Evolutionary conservation across 306 rosid species (phyloP).

Genomic region (Citrullus amarus): DNA sequence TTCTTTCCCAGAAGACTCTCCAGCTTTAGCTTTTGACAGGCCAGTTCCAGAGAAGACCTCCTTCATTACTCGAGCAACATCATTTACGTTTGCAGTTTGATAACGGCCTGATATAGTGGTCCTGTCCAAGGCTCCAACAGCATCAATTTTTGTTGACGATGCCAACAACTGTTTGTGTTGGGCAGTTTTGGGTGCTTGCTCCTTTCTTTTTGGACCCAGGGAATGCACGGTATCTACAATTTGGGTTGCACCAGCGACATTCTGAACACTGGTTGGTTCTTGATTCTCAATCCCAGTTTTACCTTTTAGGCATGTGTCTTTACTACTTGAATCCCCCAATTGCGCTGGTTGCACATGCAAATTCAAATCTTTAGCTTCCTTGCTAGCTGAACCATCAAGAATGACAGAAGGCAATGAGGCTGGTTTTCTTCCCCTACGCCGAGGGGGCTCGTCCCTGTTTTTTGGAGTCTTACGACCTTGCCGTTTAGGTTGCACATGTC

Average conservation of each 20-base stretch:
- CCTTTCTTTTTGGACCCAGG: conserved; percentile 60
- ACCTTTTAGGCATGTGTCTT: conserved; percentile 23
- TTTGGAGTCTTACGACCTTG: conserved; percentile 67
- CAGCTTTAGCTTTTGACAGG: conserved; percentile 45
- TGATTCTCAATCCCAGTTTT: conserved; percentile 33
- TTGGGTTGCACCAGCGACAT: conserved; percentile 31
- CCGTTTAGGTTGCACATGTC: conserved; percentile 44
- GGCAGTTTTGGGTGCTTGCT: conserved; percentile 34
- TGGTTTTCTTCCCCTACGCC: conserved; percentile 68
- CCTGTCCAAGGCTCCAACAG: conserved; percentile 53
- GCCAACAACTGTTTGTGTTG: conserved; percentile 48
- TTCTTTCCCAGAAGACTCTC: conserved; percentile 42
- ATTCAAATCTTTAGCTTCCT: conserved; percentile 37
- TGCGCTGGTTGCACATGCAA: conserved; percentile 28
- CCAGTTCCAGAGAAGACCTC: conserved; percentile 90
- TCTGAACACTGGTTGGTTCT: conserved; percentile 31
- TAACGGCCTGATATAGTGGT: conserved; percentile 48
- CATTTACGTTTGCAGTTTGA: conserved; percentile 64
- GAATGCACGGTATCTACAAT: conserved; percentile 32
- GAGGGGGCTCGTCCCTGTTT: conserved; percentile 57
- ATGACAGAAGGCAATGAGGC: conserved; percentile 24
- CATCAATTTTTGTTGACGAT: conserved; percentile 35
- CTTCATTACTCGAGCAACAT: conserved; percentile 98
- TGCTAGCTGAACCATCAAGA: conserved; percentile 25
- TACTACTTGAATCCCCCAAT: conserved; percentile 33